These are phyloP conservation scores for Myxozyma monticola DNA, from an alignment of 805 yeast species.

Conservation along the genomic window DNA sequence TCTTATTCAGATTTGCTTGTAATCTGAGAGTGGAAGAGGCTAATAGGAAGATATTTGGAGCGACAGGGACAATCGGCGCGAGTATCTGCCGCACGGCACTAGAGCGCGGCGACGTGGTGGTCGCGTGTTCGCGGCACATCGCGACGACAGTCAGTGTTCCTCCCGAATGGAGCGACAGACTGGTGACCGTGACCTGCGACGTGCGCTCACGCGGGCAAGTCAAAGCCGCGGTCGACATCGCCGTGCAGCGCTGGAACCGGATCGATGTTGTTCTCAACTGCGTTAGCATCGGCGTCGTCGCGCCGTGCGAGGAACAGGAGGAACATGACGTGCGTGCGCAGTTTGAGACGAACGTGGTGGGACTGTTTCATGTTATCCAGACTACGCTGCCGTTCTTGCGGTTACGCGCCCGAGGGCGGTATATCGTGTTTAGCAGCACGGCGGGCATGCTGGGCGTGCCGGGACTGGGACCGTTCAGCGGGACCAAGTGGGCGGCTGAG, in stretches of 20 bases:
- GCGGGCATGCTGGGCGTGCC: conserved; percentile 38
- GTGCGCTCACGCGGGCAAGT: conserved; percentile 29
- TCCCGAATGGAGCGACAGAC: conserved; percentile 25
- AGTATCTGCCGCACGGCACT: conserved; percentile 30
- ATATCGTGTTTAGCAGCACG: conserved; percentile 28
- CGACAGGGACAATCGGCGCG: conserved; percentile 34
- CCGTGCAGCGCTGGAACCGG: conserved; percentile 30
- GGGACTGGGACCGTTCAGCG: conserved; percentile 36
- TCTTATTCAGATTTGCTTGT: too few species aligned
- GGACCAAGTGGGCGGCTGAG: conserved; percentile 39
- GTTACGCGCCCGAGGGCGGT: conserved; percentile 27
- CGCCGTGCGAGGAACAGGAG: conserved; percentile 35
- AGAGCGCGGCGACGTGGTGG: conserved; percentile 32
- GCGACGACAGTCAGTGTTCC: conserved; percentile 15
- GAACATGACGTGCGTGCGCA: conserved; percentile 34
- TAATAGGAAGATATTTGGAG: conserved; percentile 34
- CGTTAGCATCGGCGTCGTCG: conserved; percentile 31
- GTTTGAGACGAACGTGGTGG: conserved; percentile 35
- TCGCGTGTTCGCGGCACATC: conserved; percentile 28
- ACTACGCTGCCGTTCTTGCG: conserved; percentile 32
- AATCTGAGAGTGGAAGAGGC: too few species aligned
- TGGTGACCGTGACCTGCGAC: conserved; percentile 27
- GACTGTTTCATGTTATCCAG: conserved; percentile 34
- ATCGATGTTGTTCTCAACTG: conserved; percentile 34
- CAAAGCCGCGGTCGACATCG: conserved; percentile 29